Conservation (phyloP, 192 early-diverging fungal genomes). For the Mortierella claussenii region DNA sequence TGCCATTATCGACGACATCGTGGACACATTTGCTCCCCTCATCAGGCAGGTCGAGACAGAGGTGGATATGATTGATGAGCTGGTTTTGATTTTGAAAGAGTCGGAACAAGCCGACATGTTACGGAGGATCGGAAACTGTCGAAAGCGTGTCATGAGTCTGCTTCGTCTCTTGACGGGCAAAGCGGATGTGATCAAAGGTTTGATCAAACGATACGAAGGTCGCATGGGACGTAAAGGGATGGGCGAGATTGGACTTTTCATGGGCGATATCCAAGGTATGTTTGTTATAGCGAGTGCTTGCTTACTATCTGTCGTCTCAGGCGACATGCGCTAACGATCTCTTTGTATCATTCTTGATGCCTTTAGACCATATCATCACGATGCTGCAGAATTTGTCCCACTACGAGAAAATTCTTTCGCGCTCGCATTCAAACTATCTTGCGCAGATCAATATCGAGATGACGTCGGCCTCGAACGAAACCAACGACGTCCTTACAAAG, state of each 20-base stretch:
- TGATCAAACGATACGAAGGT: conserved; percentile 67
- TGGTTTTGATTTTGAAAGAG: conserved; percentile 79
- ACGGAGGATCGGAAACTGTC: conserved; percentile 61
- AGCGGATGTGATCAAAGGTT: conserved; percentile 64
- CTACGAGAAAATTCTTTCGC: conserved; percentile 74
- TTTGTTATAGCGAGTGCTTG: too few species aligned
- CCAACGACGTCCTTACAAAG: conserved; percentile 88
- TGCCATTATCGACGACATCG: conserved; percentile 84
- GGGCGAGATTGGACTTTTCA: conserved; percentile 74
- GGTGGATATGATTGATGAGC: conserved; percentile 83
- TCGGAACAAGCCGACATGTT: conserved; percentile 71
- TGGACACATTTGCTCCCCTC: conserved; percentile 80
- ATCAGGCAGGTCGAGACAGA: conserved; percentile 82
- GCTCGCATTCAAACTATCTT: conserved; percentile 81
- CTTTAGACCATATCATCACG: conserved; percentile 76
- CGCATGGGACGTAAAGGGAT: conserved; percentile 43
- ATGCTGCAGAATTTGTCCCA: conserved; percentile 84
- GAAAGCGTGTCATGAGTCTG: conserved; percentile 60
- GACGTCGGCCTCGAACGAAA: conserved; percentile 79
- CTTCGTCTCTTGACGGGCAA: conserved; percentile 62
- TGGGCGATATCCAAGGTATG: conserved; percentile 81
- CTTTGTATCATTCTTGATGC: conserved; percentile 1
- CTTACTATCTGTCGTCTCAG: background rate
- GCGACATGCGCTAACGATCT: background rate
- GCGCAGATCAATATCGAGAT: conserved; percentile 83